These are phyloP conservation scores for Brassica cretica DNA, from an alignment of 345 rosid genomes.

Conservation along the genomic window DNA sequence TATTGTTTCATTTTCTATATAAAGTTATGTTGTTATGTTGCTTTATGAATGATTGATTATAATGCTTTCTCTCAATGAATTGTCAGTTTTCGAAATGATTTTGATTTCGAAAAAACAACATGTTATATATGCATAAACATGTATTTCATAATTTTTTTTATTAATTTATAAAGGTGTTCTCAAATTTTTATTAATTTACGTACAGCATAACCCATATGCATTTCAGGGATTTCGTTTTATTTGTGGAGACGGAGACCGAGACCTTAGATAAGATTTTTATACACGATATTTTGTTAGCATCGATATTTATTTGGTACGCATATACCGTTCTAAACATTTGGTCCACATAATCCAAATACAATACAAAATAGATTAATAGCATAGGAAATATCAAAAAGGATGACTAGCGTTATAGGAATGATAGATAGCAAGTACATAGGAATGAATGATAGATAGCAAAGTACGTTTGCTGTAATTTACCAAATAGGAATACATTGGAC, in stretches of 20 bases:
- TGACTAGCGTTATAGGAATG: not conserved
- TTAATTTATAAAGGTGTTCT: too few species aligned
- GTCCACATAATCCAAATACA: constrained; percentile 13
- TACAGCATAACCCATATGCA: not conserved
- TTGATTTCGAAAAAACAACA: not conserved
- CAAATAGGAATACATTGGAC: too few species aligned
- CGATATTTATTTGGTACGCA: not conserved
- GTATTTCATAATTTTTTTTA: too few species aligned
- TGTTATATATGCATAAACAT: not conserved
- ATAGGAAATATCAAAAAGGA: not conserved
- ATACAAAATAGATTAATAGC: not conserved
- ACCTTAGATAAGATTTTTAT: not conserved
- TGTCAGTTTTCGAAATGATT: not conserved
- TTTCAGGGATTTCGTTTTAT: not conserved
- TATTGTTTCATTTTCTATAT: constrained; percentile 14
- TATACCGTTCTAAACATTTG: not conserved
- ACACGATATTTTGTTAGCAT: constrained; percentile 6
- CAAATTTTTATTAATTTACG: too few species aligned
- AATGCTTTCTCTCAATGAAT: not conserved
- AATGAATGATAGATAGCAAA: not conserved
- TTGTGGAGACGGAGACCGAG: constrained; percentile 15
- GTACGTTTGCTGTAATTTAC: not conserved
- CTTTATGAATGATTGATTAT: constrained; percentile 13
- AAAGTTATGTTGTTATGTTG: constrained; percentile 10
- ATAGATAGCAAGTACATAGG: too few species aligned